Evolutionary conservation across 2,329 filamentous ascomycete species (phyloP).

Genomic region (Cladosporium sp.): DNA sequence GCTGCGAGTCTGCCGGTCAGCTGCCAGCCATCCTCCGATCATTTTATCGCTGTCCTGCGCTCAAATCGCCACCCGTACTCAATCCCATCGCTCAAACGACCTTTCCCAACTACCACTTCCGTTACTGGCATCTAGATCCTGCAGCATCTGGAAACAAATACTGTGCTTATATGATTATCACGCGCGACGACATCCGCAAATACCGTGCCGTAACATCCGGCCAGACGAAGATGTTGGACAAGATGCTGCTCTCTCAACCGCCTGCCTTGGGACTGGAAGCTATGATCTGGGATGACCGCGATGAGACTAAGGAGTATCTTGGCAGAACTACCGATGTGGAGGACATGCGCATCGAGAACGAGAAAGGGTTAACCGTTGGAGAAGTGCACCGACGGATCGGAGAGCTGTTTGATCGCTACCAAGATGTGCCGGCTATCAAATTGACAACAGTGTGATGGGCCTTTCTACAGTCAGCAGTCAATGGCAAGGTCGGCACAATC

Average conservation of each 20-base stretch:
- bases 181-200: constrained; percentile 15
- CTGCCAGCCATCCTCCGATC: constrained; percentile 7
- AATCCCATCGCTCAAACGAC: constrained; percentile 22
- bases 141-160: constrained; percentile 16
- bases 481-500: too few species aligned
- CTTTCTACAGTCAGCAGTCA: too few species aligned
- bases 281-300: constrained; percentile 20
- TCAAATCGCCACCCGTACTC: constrained; percentile 15
- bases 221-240: constrained; percentile 15
- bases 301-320: constrained; percentile 23
- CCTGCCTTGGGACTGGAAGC: constrained; percentile 18
- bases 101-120: constrained; percentile 21
- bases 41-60: constrained; percentile 7
- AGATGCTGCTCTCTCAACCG: constrained; percentile 24
- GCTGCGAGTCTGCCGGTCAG: constrained; percentile 4
- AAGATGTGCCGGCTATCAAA: constrained; percentile 23
- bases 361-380: constrained; percentile 21
- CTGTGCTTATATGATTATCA: constrained; percentile 22
- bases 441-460: constrained; percentile 19
- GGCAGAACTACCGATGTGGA: constrained; percentile 18
- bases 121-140: constrained; percentile 20
- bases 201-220: constrained; percentile 6
- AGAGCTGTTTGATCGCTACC: constrained; percentile 22
- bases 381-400: constrained; percentile 17
- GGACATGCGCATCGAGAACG: constrained; percentile 15